These are phyloP conservation scores for Alternaria alternata DNA, from an alignment of 2,329 filamentous ascomycete genomes.

Conservation along the genomic window DNA sequence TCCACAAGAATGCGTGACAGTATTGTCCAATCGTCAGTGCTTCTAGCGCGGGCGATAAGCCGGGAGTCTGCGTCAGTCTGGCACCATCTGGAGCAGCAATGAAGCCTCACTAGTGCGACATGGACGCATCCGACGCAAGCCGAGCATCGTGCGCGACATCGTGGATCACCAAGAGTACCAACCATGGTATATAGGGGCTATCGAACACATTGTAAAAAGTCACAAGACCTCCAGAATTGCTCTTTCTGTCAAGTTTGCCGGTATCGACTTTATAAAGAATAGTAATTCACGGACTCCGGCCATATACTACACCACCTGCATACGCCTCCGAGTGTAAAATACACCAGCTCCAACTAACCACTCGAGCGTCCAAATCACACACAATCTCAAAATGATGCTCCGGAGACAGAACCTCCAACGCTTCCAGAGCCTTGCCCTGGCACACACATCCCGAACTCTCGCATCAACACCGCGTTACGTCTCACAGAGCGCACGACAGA, in stretches of 20 bases:
- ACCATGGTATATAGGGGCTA: constrained; percentile 35
- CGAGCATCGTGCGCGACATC: constrained; percentile 31
- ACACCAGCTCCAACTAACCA: background rate
- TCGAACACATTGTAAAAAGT: constrained; percentile 18
- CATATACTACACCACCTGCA: constrained; percentile 3
- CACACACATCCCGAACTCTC: constrained; percentile 31
- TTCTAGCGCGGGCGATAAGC: constrained; percentile 8
- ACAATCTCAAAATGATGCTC: constrained; percentile 27
- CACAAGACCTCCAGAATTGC: constrained; percentile 21
- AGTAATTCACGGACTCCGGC: constrained; percentile 3
- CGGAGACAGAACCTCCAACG: constrained; percentile 34
- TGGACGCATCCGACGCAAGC: constrained; percentile 36
- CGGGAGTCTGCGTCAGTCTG: constrained; percentile 27
- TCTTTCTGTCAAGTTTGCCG: constrained; percentile 1
- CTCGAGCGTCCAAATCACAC: constrained; percentile 7
- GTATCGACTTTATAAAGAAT: background rate
- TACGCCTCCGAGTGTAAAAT: background rate
- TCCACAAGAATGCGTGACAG: constrained; percentile 1
- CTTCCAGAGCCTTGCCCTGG: constrained; percentile 31
- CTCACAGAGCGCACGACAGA: constrained; percentile 41
- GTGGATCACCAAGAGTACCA: constrained; percentile 19
- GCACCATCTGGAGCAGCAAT: constrained; percentile 12
- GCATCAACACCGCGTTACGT: constrained; percentile 36
- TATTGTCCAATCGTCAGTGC: constrained; percentile 19
- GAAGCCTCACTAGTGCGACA: constrained; percentile 23